These are phyloP conservation scores for Postia placenta DNA, from an alignment of 768 basidiomycete genomes.

Conservation along the genomic window DNA sequence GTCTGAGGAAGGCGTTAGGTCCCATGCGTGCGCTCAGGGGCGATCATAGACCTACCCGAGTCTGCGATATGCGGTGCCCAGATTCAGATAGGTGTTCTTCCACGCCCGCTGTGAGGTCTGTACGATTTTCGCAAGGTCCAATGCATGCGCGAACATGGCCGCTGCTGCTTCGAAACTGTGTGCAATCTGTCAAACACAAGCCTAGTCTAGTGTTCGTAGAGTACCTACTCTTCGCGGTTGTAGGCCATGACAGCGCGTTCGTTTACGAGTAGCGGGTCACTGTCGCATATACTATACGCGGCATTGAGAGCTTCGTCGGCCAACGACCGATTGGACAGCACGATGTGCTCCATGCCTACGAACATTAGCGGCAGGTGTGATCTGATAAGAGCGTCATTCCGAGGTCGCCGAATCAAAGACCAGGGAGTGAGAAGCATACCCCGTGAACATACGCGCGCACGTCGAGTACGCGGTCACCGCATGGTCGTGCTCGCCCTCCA, in stretches of 20 bases:
- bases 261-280: constrained; percentile 86
- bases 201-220: too few species aligned
- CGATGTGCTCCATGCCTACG: constrained; percentile 97
- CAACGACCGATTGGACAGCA: constrained; percentile 70
- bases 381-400: constrained; percentile 34
- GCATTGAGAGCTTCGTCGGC: constrained; percentile 89
- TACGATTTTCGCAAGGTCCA: constrained; percentile 78
- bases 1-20: constrained; percentile 28
- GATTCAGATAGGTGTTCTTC: constrained; percentile 87
- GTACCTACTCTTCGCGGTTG: constrained; percentile 70
- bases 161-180: constrained; percentile 69
- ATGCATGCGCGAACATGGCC: constrained; percentile 63
- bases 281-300: constrained; percentile 73
- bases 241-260: constrained; percentile 93
- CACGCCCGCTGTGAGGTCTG: constrained; percentile 83
- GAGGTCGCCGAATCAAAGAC: neutral
- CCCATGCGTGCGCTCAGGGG: constrained; percentile 20
- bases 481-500: constrained; percentile 98
- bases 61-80: constrained; percentile 85
- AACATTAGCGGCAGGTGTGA: constrained; percentile 93
- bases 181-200: neutral
- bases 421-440: too few species aligned
- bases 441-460: constrained; percentile 90
- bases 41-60: constrained; percentile 48
- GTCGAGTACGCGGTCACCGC: constrained; percentile 98